These are phyloP conservation scores for Friedmanniomyces simplex DNA, from an alignment of 495 filamentous ascomycete species.

Conservation along the genomic window DNA sequence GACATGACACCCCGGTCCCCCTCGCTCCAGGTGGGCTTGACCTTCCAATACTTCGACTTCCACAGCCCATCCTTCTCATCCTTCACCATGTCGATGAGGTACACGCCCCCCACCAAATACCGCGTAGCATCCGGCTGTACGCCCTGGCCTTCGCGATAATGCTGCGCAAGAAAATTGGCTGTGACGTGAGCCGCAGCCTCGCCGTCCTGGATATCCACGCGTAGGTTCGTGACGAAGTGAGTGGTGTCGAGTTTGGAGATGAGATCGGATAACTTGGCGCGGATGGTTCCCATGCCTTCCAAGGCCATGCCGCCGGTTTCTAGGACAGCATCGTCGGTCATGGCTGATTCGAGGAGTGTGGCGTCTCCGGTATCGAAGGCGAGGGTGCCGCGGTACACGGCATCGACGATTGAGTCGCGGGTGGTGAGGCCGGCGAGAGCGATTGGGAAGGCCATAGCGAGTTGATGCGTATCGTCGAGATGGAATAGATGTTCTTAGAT, in stretches of 20 bases:
- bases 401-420: conserved; percentile 21
- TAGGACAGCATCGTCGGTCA: conserved; percentile 5
- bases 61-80: conserved; percentile 20
- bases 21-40: conserved; percentile 17
- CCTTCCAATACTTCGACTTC: conserved; percentile 23
- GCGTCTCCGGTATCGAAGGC: conserved; percentile 18
- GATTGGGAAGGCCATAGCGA: conserved; percentile 8
- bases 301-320: not conserved
- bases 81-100: conserved; percentile 17
- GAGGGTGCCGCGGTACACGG: conserved; percentile 21
- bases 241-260: conserved; percentile 8
- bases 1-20: conserved; percentile 18
- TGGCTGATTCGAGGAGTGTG: conserved; percentile 16
- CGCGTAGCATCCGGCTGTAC: conserved; percentile 12
- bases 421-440: conserved; percentile 13
- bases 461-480: too few relatives aligned
- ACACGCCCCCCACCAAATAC: conserved; percentile 12
- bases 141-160: conserved; percentile 18
- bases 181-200: conserved; percentile 17
- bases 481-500: too few relatives aligned
- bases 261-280: not conserved
- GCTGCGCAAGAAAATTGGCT: conserved; percentile 16
- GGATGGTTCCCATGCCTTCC: not conserved
- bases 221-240: conserved; percentile 22
- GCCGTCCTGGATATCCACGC: conserved; percentile 21